Evolutionary conservation across 2,329 filamentous ascomycete genomes (phyloP).

Genomic region (Graphium sp.): DNA sequence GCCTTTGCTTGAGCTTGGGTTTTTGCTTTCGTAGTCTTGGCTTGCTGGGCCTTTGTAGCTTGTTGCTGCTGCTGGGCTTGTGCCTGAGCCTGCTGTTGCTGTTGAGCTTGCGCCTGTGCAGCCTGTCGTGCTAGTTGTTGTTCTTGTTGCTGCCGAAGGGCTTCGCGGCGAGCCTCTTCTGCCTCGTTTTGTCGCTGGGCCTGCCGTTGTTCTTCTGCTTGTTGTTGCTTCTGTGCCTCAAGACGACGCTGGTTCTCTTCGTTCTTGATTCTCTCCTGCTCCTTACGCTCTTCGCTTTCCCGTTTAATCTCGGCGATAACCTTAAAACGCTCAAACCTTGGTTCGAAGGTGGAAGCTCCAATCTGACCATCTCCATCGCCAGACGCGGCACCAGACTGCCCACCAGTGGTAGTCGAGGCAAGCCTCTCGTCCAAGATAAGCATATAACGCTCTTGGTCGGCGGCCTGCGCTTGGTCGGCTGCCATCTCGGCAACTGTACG

Average conservation of each 20-base stretch:
- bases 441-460: slow-evolving; percentile 83
- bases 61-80: slow-evolving; percentile 17
- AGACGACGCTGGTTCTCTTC: slow-evolving; percentile 40
- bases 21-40: slow-evolving; percentile 12
- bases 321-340: slow-evolving; percentile 83
- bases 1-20: slow-evolving; percentile 10
- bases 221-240: slow-evolving; percentile 24
- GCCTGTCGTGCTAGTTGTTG: slow-evolving; percentile 16
- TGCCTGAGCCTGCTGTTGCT: slow-evolving; percentile 18
- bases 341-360: slow-evolving; percentile 59
- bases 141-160: slow-evolving; percentile 17
- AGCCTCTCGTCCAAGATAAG: slow-evolving; percentile 77
- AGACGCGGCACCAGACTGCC: slow-evolving; percentile 38
- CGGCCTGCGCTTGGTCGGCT: slow-evolving; percentile 82
- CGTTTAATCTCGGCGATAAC: slow-evolving; percentile 70
- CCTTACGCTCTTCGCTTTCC: slow-evolving; percentile 60
- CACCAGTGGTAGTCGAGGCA: slow-evolving; percentile 38
- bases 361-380: slow-evolving; percentile 59
- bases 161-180: slow-evolving; percentile 15
- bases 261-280: slow-evolving; percentile 56
- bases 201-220: slow-evolving; percentile 25
- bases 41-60: slow-evolving; percentile 12
- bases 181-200: slow-evolving; percentile 26
- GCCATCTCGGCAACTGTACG: slow-evolving; percentile 88
- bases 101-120: slow-evolving; percentile 2